Percentiles rank a stretch among this genome's conserved stretches.
Conservation (phyloP, 2,329 filamentous ascomycete genomes). For the Fusarium sp. region DNA sequence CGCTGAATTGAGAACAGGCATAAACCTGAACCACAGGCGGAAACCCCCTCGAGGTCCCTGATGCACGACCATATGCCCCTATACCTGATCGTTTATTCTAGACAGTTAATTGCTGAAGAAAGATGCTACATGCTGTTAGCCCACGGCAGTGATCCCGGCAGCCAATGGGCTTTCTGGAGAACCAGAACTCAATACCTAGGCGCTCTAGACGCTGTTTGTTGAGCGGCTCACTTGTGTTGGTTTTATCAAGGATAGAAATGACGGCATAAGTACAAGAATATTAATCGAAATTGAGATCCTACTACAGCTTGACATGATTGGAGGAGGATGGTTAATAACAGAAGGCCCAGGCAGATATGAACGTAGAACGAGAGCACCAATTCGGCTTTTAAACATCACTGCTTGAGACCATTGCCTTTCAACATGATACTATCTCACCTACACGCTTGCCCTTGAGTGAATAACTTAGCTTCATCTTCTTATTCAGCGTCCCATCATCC, state of each 20-base stretch:
- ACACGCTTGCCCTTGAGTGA: neutral
- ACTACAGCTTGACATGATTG: constrained; percentile 2
- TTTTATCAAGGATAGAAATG: neutral
- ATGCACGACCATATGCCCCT: neutral
- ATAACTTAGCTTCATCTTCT: neutral
- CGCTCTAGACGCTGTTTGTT: constrained; percentile 8
- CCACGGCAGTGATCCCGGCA: neutral
- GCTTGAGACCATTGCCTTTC: constrained; percentile 1
- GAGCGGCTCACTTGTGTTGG: constrained; percentile 1
- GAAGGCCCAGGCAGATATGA: constrained; percentile 11
- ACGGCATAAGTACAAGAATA: too few relatives aligned
- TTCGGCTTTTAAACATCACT: constrained; percentile 3
- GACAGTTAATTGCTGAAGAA: too few relatives aligned
- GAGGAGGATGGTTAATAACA: constrained; percentile 2
- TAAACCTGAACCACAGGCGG: neutral
- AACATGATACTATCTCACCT: neutral
- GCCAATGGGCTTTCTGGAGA: constrained; percentile 6
- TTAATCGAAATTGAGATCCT: neutral
- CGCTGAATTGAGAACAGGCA: neutral
- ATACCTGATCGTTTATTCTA: neutral
- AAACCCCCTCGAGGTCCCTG: neutral
- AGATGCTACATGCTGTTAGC: neutral
- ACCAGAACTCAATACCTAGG: neutral
- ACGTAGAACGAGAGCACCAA: constrained; percentile 21
- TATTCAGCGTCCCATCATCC: neutral